phyloP scores from a whole-genome alignment of 2,329 filamentous ascomycete genomes.

The Botryosphaeria dothidea region DNA sequence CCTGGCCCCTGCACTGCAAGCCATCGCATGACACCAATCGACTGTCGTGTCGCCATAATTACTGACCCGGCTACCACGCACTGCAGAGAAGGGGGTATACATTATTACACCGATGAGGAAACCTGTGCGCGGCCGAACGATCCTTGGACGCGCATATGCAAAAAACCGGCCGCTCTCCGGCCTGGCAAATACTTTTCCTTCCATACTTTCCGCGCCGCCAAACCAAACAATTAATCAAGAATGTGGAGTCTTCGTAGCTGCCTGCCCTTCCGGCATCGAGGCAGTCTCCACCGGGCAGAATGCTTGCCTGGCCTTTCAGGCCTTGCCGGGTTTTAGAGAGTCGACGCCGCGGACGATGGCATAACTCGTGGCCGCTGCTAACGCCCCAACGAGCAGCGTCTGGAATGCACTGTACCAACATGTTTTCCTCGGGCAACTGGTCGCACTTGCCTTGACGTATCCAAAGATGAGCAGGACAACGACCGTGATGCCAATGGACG shows the following conservation, averaged over 20 bases:
- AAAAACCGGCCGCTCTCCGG: background rate
- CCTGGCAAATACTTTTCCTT: background rate
- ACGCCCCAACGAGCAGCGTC: constrained; percentile 14
- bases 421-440: constrained; percentile 12
- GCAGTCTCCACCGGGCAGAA: background rate
- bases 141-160: background rate
- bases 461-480: constrained; percentile 54
- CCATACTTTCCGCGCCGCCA: background rate
- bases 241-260: background rate
- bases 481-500: constrained; percentile 54
- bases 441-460: constrained; percentile 45
- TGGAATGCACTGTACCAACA: constrained; percentile 11
- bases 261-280: background rate
- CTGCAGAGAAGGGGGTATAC: background rate
- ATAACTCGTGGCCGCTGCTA: constrained; percentile 20
- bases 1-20: background rate
- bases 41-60: background rate
- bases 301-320: background rate
- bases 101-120: background rate
- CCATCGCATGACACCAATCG: background rate
- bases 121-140: background rate
- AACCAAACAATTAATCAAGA: background rate
- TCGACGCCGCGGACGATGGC: constrained; percentile 19
- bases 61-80: background rate
- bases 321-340: constrained; percentile 2